phyloP scores from a whole-genome alignment of 352 stramenopile species.

The Saprolegnia diclina region DNA sequence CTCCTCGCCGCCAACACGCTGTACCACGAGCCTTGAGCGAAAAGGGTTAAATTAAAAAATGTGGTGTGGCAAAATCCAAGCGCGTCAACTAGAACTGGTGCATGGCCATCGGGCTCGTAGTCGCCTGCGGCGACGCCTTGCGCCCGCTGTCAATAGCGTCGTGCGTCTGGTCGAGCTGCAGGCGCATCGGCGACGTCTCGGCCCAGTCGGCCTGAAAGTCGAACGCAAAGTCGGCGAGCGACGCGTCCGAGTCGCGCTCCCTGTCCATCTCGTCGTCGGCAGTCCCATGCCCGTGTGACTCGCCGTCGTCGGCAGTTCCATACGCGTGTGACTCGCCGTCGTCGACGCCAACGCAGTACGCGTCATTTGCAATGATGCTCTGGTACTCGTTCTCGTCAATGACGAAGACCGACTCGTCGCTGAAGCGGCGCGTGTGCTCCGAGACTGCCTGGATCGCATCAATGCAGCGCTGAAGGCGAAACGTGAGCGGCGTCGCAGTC shows the following conservation, averaged over 20 bases:
- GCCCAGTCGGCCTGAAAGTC: constrained; percentile 62
- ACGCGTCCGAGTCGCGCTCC: constrained; percentile 33
- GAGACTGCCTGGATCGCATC: constrained; percentile 51
- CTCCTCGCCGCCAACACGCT: constrained; percentile 1
- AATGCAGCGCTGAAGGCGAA: constrained; percentile 75
- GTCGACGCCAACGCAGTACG: neutral
- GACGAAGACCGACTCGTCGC: constrained; percentile 68
- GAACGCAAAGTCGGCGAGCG: constrained; percentile 65
- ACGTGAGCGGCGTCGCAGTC: constrained; percentile 51
- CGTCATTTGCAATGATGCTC: constrained; percentile 33
- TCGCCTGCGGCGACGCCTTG: neutral
- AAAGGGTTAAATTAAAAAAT: constrained; percentile 7
- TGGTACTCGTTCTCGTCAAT: constrained; percentile 58
- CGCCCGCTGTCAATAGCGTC: neutral
- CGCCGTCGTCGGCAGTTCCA: neutral
- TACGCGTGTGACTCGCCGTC: neutral
- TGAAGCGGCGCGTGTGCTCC: constrained; percentile 44
- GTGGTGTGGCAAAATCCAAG: constrained; percentile 5
- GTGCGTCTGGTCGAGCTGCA: neutral
- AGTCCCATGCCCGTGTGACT: no score
- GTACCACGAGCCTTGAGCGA: neutral
- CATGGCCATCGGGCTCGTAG: constrained; percentile 4
- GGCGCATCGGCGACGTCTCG: constrained; percentile 1
- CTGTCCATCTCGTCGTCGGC: constrained; percentile 7
- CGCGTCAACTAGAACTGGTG: constrained; percentile 19